These are phyloP conservation scores for Pestalotiopsis sp. DNA, from an alignment of 2,329 filamentous ascomycete genomes.

Conservation along the genomic window DNA sequence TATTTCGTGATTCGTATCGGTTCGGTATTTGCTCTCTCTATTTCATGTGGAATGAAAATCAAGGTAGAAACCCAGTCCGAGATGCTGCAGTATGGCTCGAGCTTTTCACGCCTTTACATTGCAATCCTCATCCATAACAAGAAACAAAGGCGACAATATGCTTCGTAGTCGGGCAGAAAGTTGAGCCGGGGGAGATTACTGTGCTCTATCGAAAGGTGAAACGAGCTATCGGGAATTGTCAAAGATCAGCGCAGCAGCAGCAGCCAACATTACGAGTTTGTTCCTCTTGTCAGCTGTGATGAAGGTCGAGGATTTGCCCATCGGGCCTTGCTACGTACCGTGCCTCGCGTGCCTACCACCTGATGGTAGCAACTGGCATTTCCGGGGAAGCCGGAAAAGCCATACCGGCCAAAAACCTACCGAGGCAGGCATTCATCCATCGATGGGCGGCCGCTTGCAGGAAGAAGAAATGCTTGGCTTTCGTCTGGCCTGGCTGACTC, in stretches of 20 bases:
- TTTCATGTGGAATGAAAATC: not conserved
- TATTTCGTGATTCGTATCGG: not conserved
- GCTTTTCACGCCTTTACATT: not conserved
- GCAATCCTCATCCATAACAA: not conserved
- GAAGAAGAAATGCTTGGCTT: not conserved
- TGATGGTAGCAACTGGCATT: not conserved
- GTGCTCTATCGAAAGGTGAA: constrained; percentile 6
- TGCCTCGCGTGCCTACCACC: not conserved
- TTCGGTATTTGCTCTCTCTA: too few relatives aligned
- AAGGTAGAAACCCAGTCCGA: not conserved
- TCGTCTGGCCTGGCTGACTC: not conserved
- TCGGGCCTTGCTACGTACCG: not conserved
- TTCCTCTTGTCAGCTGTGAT: not conserved
- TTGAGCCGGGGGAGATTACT: not conserved
- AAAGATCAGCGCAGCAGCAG: not conserved
- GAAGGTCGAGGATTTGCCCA: not conserved
- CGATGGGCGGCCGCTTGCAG: not conserved
- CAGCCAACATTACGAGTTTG: not conserved
- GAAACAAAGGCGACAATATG: not conserved
- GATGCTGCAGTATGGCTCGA: constrained; percentile 2
- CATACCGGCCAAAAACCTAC: not conserved
- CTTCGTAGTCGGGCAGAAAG: not conserved
- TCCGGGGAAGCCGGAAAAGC: not conserved
- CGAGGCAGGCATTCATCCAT: not conserved
- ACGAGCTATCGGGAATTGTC: constrained; percentile 3